Percentiles rank a stretch among this genome's conserved stretches.
Conservation (phyloP, 495 filamentous ascomycete species). For the Penicillium riverlandense region DNA sequence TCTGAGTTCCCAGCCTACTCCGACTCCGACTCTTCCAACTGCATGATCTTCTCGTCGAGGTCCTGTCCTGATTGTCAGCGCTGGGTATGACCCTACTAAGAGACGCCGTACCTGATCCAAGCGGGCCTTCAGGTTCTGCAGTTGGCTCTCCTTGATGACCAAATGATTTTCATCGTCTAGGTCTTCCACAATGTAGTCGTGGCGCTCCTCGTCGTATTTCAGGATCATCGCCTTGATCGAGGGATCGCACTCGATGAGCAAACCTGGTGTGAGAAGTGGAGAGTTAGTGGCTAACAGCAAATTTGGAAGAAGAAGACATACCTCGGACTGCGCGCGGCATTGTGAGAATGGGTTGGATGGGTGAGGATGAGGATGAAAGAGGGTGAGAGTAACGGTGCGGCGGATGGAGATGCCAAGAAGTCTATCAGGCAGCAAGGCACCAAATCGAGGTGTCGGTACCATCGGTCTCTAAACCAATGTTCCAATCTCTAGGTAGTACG, state of each 20-base stretch:
- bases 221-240: conserved; percentile 71
- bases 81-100: background rate
- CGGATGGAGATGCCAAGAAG: background rate
- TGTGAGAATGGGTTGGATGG: background rate
- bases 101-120: conserved; percentile 50
- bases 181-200: conserved; percentile 71
- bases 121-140: conserved; percentile 50
- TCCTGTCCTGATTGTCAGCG: conserved; percentile 25
- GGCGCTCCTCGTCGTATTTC: conserved; percentile 59
- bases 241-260: conserved; percentile 70
- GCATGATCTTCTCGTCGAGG: conserved; percentile 47
- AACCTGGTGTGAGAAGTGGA: conserved; percentile 35
- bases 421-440: conserved; percentile 13
- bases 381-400: background rate
- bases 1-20: conserved; percentile 18
- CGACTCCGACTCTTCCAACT: conserved; percentile 45
- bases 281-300: background rate
- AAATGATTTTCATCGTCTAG: conserved; percentile 63
- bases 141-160: conserved; percentile 63
- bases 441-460: background rate
- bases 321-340: conserved; percentile 47
- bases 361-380: background rate
- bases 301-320: conserved; percentile 5
- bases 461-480: too few species aligned
- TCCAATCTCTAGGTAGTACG: too few species aligned